Evolutionary conservation across 2,329 filamentous ascomycete species (phyloP), one percentile per base, ranked within the genome.

Genomic region (Colletotrichum limetticola): DNA sequence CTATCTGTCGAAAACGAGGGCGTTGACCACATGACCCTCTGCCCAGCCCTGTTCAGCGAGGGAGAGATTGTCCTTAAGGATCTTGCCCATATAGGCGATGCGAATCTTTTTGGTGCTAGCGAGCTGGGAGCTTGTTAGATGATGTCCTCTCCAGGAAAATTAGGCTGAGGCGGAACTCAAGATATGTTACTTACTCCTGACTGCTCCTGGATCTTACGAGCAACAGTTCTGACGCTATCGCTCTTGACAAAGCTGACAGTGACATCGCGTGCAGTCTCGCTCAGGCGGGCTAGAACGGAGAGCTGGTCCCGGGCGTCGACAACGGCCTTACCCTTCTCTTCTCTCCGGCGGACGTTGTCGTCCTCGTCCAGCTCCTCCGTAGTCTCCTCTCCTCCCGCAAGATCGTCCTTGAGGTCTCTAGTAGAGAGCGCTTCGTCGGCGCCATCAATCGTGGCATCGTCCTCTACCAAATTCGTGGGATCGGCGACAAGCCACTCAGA

Each of bases 41-140:
- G 91, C 89, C 93, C 94, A 98, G 61, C 93, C 93, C 77, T 97
- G 93, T 3, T 88, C 87, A 57, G 86, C 82, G 22, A 98, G 84
- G 1, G 92, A 87, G 24, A 89, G 80, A 66, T 87, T 87, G 75
- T 96, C 94, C 75, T 91, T 91, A 58, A 98, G 87, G 63, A 95
- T 90, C 79, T 91, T 94, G 76, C 95, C 95, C 82, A 97, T 88
- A 80, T 97, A 97, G 24, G 91, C 92, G 72, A 98, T 89, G 66
- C 91, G 90, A 63, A 98, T 85, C 60, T 86, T 89, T 74, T 90
- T 90, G 57, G 84, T 85, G 8, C 85, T 79, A 2, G 87, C 81
- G 37, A 95, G 84, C 92, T 93, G 76, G 22, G 52, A 9, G 66
- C 32, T 7, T 12, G 65, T 59, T 16, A 66, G 61, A 16, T 12